Percentiles rank a stretch among this genome's conserved stretches.
Evolutionary conservation across 371 early-diverging fungal species (phyloP).

Genomic region (Syncephalis fuscata): DNA sequence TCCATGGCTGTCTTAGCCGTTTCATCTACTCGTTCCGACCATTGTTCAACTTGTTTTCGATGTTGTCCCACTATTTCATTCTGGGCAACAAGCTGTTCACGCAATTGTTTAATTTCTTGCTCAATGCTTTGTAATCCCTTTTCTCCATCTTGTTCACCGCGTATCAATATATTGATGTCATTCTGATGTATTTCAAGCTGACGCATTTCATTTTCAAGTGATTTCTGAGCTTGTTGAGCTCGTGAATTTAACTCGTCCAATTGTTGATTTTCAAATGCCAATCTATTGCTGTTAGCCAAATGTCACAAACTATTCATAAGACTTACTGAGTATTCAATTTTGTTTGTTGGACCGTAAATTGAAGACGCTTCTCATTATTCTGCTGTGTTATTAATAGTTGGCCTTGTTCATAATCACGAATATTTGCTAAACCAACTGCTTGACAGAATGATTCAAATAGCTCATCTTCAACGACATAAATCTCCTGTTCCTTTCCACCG

Average conservation of each 20-base stretch:
- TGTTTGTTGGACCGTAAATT: conserved; percentile 55
- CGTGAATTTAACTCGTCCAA: conserved; percentile 42
- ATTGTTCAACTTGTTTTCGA: conserved; percentile 13
- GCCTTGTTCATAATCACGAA: conserved; percentile 73
- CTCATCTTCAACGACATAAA: conserved; percentile 47
- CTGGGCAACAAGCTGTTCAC: conserved; percentile 22
- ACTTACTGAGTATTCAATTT: conserved; percentile 47
- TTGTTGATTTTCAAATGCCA: conserved; percentile 62
- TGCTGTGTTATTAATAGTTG: conserved; percentile 52
- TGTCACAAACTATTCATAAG: too few relatives aligned
- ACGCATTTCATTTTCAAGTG: conserved; percentile 12
- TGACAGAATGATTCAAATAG: conserved; percentile 68
- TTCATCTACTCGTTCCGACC: conserved; percentile 17
- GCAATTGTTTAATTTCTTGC: conserved; percentile 31
- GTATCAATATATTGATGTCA: conserved; percentile 15
- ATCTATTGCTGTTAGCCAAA: too few relatives aligned
- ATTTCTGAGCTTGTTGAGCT: conserved; percentile 11
- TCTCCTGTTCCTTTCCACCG: conserved; percentile 19
- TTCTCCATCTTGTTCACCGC: conserved; percentile 7
- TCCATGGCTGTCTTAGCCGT: conserved; percentile 18
- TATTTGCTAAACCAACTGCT: conserved; percentile 41
- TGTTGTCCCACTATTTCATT: conserved; percentile 20
- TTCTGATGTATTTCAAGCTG: conserved; percentile 15
- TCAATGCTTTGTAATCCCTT: conserved; percentile 15
- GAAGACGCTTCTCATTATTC: conserved; percentile 44